Conservation (phyloP, 2,329 filamentous ascomycete species). For the Epichloe hybrida region DNA sequence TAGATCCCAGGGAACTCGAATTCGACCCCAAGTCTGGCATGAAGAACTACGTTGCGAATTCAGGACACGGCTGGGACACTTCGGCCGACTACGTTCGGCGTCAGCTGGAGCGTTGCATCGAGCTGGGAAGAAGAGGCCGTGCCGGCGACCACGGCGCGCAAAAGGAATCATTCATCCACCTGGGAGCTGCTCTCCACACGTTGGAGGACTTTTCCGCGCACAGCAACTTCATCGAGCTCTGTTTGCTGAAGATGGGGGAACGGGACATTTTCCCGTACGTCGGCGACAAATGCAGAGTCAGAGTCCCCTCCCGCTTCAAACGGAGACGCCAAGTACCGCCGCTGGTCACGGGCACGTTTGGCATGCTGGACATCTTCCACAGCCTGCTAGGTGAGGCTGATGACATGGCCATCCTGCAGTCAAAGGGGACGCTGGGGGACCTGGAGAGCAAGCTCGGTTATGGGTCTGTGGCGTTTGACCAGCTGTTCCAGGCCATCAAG, state of each 20-base stretch:
- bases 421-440: conserved; percentile 48
- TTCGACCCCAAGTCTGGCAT: conserved; percentile 64
- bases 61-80: conserved; percentile 63
- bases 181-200: conserved; percentile 59
- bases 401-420: conserved; percentile 29
- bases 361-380: conserved; percentile 56
- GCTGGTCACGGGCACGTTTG: conserved; percentile 44
- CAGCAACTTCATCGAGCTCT: conserved; percentile 65
- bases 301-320: conserved; percentile 37
- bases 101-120: conserved; percentile 54
- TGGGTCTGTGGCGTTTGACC: conserved; percentile 24
- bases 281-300: conserved; percentile 11
- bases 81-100: conserved; percentile 67
- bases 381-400: conserved; percentile 43
- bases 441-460: conserved; percentile 65
- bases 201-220: conserved; percentile 54
- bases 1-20: conserved; percentile 45
- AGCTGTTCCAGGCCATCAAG: conserved; percentile 15
- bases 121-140: conserved; percentile 53
- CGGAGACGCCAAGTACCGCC: conserved; percentile 45
- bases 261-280: conserved; percentile 46
- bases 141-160: conserved; percentile 43
- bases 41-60: conserved; percentile 93
- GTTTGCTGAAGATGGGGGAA: conserved; percentile 55
- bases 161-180: conserved; percentile 54